Conservation (phyloP, 176 grass and related monocot species). For the Cocos nucifera region DNA sequence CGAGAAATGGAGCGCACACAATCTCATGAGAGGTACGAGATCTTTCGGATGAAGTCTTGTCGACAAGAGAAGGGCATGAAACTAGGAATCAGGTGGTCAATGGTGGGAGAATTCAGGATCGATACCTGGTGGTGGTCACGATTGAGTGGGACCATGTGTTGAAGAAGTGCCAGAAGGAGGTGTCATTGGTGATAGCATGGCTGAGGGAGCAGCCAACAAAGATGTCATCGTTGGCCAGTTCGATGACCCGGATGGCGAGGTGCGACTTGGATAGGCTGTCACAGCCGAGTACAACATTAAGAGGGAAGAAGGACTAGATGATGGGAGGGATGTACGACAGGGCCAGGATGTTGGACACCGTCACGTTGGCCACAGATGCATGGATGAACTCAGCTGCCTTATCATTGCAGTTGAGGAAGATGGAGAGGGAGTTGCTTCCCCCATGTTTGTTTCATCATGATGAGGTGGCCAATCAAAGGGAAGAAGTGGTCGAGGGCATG, state of each 20-base stretch:
- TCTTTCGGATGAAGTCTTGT: too few relatives aligned
- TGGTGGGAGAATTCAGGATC: too few relatives aligned
- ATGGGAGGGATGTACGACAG: constrained; percentile 11
- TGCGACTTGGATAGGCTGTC: constrained; percentile 56
- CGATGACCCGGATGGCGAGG: constrained; percentile 68
- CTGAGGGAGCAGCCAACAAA: constrained; percentile 67
- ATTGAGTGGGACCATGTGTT: constrained; percentile 74
- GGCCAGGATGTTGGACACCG: constrained; percentile 36
- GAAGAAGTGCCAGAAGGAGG: constrained; percentile 90
- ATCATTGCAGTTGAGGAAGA: constrained; percentile 66
- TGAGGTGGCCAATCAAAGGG: constrained; percentile 54
- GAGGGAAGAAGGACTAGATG: constrained; percentile 66
- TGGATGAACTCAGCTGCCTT: constrained; percentile 58
- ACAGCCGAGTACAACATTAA: constrained; percentile 65
- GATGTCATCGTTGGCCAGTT: constrained; percentile 56
- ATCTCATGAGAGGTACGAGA: too few relatives aligned
- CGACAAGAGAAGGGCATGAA: too few relatives aligned
- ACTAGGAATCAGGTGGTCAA: too few relatives aligned
- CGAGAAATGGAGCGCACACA: too few relatives aligned
- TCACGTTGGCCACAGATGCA: constrained; percentile 26
- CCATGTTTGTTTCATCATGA: constrained; percentile 5
- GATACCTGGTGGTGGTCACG: constrained; percentile 8
- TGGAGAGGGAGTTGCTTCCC: constrained; percentile 15
- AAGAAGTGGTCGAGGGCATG: constrained; percentile 43
- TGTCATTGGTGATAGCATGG: constrained; percentile 75